Base-by-base conservation (phyloP, 805 yeast genomes). In the Zygotorulaspora chibaensis region DNA sequence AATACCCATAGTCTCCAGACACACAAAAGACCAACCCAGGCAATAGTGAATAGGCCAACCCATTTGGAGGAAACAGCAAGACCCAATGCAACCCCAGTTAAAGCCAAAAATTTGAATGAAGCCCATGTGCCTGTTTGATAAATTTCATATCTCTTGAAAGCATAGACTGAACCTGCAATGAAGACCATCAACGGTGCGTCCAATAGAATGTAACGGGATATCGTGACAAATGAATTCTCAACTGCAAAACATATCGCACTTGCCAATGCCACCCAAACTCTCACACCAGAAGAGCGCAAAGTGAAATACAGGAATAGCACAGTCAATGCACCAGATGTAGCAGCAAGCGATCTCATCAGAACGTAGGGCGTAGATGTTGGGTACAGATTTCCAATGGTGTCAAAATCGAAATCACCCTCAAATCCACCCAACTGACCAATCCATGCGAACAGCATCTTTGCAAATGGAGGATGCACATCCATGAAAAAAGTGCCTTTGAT, bases 381-480 rank as follows among this genome's bases (percentile, higher is more conserved):
- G 67, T 66, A 84, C 10, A 53, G 69, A 48, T 76, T 79, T 46
- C 89, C 93, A 59, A 86, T 86, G 39, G 71, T 70, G 54, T 74
- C 77, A 58, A 86, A 86, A 42, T 68, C 73, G 58, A 86, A 86
- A 56, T 76, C 77, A 38, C 95, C 93, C 28, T 73, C 75, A 66
- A 80, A 86, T 0, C 91, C 91, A 47, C 81, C 87, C 10, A 83
- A 49, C 27, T 75, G 65, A 1, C 78, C 87, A 44, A 84, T 76
- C 40, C 83, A 84, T 2, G 90, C 93, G 66, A 75, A 84, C 39
- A 86, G 64, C 81, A 86, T 76, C 59, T 84, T 81, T 31, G 86
- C 84, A 54, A 86, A 71, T 3, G 95, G 95, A 8, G 95, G 95
- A 60, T 84, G 86, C 36, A 80, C 83, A 62, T 83, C 90, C 77